phyloP scores from a whole-genome alignment of 768 basidiomycete species.

The Boletus fagicola region DNA sequence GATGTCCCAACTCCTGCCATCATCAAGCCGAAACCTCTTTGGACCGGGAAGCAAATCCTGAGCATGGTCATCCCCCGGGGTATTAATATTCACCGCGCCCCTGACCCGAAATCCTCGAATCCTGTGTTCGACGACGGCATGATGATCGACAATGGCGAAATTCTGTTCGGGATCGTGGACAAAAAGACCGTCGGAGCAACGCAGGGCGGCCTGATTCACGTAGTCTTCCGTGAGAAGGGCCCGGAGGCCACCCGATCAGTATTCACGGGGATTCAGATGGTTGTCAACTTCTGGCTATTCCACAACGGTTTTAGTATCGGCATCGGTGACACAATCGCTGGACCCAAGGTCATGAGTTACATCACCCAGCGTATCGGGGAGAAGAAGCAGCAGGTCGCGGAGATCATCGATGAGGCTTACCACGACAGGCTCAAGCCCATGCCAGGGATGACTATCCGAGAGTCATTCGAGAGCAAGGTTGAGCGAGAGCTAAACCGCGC shows the following conservation, averaged over 20 bases:
- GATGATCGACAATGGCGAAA: conserved; percentile 94
- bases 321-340: conserved; percentile 98
- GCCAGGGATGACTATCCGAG: conserved; percentile 99
- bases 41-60: conserved; percentile 97
- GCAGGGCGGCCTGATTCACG: conserved; percentile 91
- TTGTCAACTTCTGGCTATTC: conserved; percentile 98
- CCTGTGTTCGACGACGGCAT: conserved; percentile 93
- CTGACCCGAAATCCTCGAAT: conserved; percentile 75
- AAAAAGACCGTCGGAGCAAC: conserved; percentile 99
- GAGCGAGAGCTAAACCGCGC: conserved; percentile 91
- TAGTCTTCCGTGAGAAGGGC: conserved; percentile 97
- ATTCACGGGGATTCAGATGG: conserved; percentile 91
- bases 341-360: conserved; percentile 78
- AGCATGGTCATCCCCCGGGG: conserved; percentile 91
- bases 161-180: conserved; percentile 92
- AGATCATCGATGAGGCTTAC: conserved; percentile 78
- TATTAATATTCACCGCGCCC: conserved; percentile 84
- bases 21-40: conserved; percentile 93
- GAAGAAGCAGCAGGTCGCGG: conserved; percentile 75
- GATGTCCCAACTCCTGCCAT: conserved; percentile 88
- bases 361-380: conserved; percentile 82
- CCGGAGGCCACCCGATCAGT: conserved; percentile 86
- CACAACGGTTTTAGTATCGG: conserved; percentile 99
- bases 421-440: conserved; percentile 84
- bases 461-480: conserved; percentile 93